Evolutionary conservation across 768 basidiomycete species (phyloP).

Genomic region (Wakefieldia striispora): DNA sequence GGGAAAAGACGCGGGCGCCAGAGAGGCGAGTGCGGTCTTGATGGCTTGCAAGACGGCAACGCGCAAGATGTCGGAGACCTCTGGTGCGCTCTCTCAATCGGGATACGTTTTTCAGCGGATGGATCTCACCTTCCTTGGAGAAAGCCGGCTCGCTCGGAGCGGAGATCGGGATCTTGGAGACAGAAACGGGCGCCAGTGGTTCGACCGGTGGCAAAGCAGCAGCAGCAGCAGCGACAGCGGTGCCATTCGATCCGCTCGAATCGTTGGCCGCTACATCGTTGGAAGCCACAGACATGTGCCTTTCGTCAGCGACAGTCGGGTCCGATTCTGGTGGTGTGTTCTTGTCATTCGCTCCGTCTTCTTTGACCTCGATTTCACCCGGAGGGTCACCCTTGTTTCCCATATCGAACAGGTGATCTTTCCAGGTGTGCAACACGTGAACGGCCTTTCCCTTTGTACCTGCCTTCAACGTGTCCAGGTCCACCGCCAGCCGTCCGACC

Average conservation of each 20-base stretch:
- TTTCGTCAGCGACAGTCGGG: conserved; percentile 1
- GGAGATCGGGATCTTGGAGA: conserved; percentile 2
- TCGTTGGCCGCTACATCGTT: conserved; percentile 7
- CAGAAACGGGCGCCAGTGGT: conserved; percentile 2
- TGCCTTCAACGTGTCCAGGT: conserved; percentile 46
- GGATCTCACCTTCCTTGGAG: conserved; percentile 31
- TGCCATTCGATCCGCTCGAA: conserved; percentile 26
- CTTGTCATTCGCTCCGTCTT: conserved; percentile 4
- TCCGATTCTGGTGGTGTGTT: conserved; percentile 13
- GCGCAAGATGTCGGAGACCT: conserved; percentile 46
- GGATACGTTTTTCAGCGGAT: background rate
- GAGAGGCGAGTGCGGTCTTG: conserved; percentile 42
- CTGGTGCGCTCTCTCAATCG: too few relatives aligned
- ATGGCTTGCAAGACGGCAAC: conserved; percentile 67
- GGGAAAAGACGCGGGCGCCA: conserved; percentile 61
- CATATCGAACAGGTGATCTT: conserved; percentile 72
- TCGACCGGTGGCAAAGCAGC: conserved; percentile 9
- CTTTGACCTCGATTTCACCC: conserved; percentile 32
- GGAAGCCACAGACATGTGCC: conserved; percentile 6
- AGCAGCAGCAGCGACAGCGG: conserved; percentile 12
- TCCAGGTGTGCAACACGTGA: conserved; percentile 69
- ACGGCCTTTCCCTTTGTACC: conserved; percentile 77
- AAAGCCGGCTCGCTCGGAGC: conserved; percentile 13
- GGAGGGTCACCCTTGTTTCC: conserved; percentile 64
- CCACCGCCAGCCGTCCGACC: conserved; percentile 68